These are phyloP conservation scores for Hsuehochloa calcarea DNA, from an alignment of 176 grass and related monocot genomes.

Conservation along the genomic window DNA sequence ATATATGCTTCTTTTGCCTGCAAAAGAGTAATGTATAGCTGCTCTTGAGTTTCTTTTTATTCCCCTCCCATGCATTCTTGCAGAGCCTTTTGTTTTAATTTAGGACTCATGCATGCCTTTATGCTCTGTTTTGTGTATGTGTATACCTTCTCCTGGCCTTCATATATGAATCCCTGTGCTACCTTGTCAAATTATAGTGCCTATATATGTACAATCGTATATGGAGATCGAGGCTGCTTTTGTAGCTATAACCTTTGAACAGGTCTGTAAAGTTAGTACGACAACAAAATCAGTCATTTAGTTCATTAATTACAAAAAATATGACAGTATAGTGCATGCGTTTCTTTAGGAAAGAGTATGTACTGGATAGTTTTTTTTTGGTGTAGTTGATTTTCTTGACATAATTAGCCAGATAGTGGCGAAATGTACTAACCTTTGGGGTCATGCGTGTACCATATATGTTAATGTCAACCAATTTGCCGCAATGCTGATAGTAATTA, in stretches of 20 bases:
- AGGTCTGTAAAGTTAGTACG: background rate
- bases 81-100: background rate
- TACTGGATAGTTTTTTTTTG: background rate
- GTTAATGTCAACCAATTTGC: background rate
- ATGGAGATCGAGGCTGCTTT: background rate
- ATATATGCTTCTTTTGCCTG: background rate
- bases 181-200: slow-evolving; percentile 6
- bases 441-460: background rate
- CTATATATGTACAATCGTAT: background rate
- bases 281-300: background rate
- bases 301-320: background rate
- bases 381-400: background rate
- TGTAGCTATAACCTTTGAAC: background rate
- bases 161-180: background rate
- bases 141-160: background rate
- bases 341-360: background rate
- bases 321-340: background rate
- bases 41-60: background rate
- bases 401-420: background rate
- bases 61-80: background rate
- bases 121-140: background rate
- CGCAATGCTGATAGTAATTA: background rate
- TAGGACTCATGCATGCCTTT: background rate
- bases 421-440: background rate
- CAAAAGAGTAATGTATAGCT: background rate